These are phyloP conservation scores for Neofusicoccum sp. DNA, from an alignment of 2,329 filamentous ascomycete species.

Conservation along the genomic window DNA sequence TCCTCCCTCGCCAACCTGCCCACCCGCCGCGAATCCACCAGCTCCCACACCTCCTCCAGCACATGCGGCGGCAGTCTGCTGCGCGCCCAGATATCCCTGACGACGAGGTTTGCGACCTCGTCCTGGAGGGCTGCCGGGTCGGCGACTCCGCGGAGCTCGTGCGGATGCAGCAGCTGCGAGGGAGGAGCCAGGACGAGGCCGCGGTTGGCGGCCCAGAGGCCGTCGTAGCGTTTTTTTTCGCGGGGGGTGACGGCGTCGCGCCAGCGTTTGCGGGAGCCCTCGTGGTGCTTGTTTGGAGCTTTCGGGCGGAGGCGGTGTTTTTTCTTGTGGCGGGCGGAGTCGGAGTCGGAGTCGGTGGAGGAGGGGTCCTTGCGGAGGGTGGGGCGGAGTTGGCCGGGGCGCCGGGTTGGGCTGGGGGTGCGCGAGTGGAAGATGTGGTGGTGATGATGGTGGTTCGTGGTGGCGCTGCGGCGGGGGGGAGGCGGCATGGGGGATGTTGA, in stretches of 20 bases:
- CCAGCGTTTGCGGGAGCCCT: conserved; percentile 74
- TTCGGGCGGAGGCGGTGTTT: conserved; percentile 56
- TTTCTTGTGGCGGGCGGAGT: conserved; percentile 53
- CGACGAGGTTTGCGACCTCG: conserved; percentile 65
- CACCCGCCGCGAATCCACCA: conserved; percentile 60
- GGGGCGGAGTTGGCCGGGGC: conserved; percentile 57
- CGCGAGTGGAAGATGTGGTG: conserved; percentile 24
- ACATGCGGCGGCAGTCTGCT: conserved; percentile 66
- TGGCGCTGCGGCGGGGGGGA: conserved; percentile 43
- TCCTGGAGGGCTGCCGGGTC: neutral
- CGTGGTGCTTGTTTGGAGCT: conserved; percentile 71
- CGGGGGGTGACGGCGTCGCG: conserved; percentile 68
- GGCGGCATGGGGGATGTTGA: conserved; percentile 37
- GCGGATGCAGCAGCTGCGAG: conserved; percentile 15
- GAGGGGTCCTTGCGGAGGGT: conserved; percentile 59
- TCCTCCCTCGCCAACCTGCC: conserved; percentile 65
- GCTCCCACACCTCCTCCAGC: conserved; percentile 72
- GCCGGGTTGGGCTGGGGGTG: conserved; percentile 46
- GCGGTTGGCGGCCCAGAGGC: conserved; percentile 79
- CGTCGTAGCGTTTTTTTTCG: conserved; percentile 79
- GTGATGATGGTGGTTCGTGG: conserved; percentile 37
- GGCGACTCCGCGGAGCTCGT: neutral
- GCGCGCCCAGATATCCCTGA: conserved; percentile 71
- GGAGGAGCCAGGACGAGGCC: conserved; percentile 46
- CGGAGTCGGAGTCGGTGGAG: conserved; percentile 51